Evolutionary conservation across 116 monocot genomes (phyloP).

Genomic region (Posidonia oceanica): DNA sequence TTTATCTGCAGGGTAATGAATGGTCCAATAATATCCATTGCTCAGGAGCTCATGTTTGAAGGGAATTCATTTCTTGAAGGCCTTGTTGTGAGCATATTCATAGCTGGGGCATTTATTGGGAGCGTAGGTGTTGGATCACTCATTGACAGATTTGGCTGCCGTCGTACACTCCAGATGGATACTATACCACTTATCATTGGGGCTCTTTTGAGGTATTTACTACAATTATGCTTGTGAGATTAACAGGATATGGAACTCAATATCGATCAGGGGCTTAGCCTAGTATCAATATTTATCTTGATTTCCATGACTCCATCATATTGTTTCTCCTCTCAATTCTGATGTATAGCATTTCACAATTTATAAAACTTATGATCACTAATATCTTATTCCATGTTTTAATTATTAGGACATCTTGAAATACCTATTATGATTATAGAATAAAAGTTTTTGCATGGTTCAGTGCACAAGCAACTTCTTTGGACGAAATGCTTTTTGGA

Average conservation of each 20-base stretch:
- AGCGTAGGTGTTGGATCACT: constrained; percentile 52
- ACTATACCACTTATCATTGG: constrained; percentile 69
- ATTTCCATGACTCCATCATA: neutral
- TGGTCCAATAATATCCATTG: constrained; percentile 83
- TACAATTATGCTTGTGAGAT: neutral
- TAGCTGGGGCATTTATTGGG: constrained; percentile 86
- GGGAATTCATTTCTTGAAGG: constrained; percentile 85
- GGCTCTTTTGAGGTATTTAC: constrained; percentile 59
- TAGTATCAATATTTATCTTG: neutral
- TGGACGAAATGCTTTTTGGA: constrained; percentile 75
- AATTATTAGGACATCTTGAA: neutral
- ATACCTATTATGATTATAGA: neutral
- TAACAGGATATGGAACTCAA: too few relatives aligned
- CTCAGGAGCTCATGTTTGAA: constrained; percentile 73
- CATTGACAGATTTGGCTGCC: constrained; percentile 60
- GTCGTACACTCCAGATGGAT: constrained; percentile 69
- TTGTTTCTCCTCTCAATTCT: neutral
- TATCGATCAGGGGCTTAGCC: too few relatives aligned
- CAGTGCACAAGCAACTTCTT: constrained; percentile 84
- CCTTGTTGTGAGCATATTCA: constrained; percentile 95
- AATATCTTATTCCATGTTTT: neutral
- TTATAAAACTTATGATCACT: neutral
- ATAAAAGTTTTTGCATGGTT: constrained; percentile 2
- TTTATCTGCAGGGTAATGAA: constrained; percentile 71
- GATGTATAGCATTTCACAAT: neutral